Evolutionary conservation across 2,329 filamentous ascomycete genomes (phyloP).

Genomic region (Mariannaea sp.): DNA sequence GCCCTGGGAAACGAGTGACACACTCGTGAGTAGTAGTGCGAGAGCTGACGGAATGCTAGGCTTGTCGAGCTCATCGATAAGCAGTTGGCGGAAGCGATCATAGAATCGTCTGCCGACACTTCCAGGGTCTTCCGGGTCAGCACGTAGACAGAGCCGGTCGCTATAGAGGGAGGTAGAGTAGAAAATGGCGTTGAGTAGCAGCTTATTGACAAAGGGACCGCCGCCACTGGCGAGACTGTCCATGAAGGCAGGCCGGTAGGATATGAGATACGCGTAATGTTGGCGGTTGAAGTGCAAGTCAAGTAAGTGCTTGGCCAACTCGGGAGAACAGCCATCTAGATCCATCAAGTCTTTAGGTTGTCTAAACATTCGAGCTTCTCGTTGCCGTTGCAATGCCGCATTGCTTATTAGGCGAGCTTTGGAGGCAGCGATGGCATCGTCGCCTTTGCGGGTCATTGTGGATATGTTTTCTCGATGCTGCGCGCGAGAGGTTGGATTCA

Average conservation of each 20-base stretch:
- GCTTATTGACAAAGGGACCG: conserved; percentile 45
- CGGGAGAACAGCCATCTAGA: conserved; percentile 41
- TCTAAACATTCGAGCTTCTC: conserved; percentile 40
- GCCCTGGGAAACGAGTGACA: conserved; percentile 42
- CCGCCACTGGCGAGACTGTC: conserved; percentile 42
- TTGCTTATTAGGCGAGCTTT: conserved; percentile 45
- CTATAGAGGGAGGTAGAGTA: conserved; percentile 47
- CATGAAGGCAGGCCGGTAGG: conserved; percentile 47
- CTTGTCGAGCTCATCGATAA: conserved; percentile 42
- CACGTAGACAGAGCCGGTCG: conserved; percentile 42
- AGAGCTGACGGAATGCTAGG: conserved; percentile 46
- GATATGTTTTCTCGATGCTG: conserved; percentile 39
- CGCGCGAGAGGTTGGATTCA: conserved; percentile 39
- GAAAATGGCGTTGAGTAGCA: conserved; percentile 48
- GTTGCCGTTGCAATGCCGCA: conserved; percentile 41
- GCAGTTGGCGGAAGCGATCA: conserved; percentile 43
- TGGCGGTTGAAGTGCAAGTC: conserved; percentile 47
- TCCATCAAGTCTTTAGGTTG: conserved; percentile 41
- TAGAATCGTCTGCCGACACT: conserved; percentile 46
- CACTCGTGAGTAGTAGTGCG: conserved; percentile 42
- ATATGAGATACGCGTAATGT: conserved; percentile 45
- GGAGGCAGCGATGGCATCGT: conserved; percentile 36
- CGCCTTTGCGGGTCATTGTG: conserved; percentile 35
- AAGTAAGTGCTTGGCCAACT: conserved; percentile 44
- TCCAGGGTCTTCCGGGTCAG: conserved; percentile 41